Evolutionary conservation across 2,329 filamentous ascomycete species (phyloP).

Genomic region (Colletotrichum australisinense): DNA sequence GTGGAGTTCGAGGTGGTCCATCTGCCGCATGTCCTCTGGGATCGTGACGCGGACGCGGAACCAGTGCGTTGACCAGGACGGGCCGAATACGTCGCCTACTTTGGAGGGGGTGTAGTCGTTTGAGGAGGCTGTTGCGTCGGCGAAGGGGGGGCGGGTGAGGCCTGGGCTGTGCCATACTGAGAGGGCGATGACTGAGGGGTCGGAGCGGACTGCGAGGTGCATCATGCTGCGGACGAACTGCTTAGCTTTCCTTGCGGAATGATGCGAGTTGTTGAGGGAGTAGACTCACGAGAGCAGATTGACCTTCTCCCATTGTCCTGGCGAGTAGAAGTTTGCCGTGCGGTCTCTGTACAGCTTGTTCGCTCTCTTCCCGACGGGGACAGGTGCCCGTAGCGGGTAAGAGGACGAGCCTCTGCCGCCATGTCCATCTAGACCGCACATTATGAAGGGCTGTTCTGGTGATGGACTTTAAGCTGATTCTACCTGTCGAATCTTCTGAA

Average conservation of each 20-base stretch:
- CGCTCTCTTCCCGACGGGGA: conserved; percentile 26
- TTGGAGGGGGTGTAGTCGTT: conserved; percentile 45
- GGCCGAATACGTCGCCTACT: conserved; percentile 71
- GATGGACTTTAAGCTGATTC: not conserved
- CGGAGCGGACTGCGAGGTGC: conserved; percentile 32
- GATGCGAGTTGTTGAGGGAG: not conserved
- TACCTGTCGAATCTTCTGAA: not conserved
- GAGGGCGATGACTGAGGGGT: conserved; percentile 31
- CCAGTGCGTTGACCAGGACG: conserved; percentile 80
- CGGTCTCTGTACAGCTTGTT: conserved; percentile 37
- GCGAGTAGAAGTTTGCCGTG: conserved; percentile 38
- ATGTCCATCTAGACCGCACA: conserved; percentile 18
- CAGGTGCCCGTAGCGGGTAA: conserved; percentile 28
- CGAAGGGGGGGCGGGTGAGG: conserved; percentile 33
- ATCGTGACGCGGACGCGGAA: conserved; percentile 71
- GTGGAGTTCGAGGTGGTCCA: conserved; percentile 72
- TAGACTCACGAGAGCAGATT: conserved; percentile 35
- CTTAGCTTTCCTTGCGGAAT: not conserved
- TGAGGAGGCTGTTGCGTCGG: conserved; percentile 29
- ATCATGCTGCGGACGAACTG: conserved; percentile 2
- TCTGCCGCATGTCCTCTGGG: conserved; percentile 64
- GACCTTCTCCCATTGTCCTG: conserved; percentile 39
- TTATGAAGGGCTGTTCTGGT: not conserved
- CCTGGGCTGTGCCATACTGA: conserved; percentile 37
- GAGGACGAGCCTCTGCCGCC: conserved; percentile 5